Conservation (phyloP, 2,329 filamentous ascomycete species). For the Aureobasidium sp. region DNA sequence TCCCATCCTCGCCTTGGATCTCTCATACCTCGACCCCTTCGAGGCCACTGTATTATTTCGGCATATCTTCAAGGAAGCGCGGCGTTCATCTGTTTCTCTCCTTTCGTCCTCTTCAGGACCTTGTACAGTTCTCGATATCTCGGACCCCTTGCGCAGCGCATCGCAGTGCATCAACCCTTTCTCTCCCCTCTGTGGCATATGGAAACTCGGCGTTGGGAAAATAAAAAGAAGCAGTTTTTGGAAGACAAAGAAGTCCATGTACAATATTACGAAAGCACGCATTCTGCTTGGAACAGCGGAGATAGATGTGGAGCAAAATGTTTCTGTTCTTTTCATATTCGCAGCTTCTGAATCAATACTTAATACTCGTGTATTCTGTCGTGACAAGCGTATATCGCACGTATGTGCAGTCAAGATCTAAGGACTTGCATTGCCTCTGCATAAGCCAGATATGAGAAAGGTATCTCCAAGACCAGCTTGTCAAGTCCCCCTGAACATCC, state of each 20-base stretch:
- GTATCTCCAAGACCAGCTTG: background rate
- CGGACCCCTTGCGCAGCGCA: background rate
- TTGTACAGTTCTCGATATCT: conserved; percentile 2
- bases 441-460: background rate
- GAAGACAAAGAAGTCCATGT: background rate
- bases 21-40: background rate
- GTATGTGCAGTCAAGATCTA: background rate
- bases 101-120: background rate
- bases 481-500: background rate
- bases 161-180: background rate
- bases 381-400: background rate
- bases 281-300: background rate
- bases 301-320: background rate
- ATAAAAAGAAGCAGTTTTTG: background rate
- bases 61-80: conserved; percentile 11
- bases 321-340: background rate
- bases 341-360: background rate
- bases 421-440: background rate
- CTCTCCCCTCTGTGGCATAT: conserved; percentile 4
- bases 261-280: conserved; percentile 5
- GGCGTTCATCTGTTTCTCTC: background rate
- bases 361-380: background rate
- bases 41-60: conserved; percentile 8
- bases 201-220: background rate
- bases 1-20: background rate